Base-by-base conservation (phyloP, 192 early-diverging fungal genomes). In the Funneliformis mosseae region DNA sequence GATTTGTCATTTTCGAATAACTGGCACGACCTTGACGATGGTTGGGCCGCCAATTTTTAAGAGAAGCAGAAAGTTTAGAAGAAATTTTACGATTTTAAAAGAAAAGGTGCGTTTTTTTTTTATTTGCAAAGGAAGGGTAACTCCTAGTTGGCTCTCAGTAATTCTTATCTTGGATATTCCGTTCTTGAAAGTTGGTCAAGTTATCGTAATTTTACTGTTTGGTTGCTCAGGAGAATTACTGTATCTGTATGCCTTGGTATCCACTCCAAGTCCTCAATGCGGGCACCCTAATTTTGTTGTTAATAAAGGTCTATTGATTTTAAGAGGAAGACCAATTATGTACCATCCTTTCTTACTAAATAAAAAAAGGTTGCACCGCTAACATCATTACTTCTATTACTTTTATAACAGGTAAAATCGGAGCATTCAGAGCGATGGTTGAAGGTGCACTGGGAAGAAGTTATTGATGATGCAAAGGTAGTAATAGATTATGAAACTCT, bases 31-130 rank as follows among this genome's bases (percentile, higher is more conserved):
- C 61, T 62, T 9, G 25, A 62, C 61, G 25, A 62, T 62, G 2
- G 5, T 62, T 62, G 61, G 61, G 61, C 61, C 61, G 25, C 5
- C 61, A 62, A 18, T 62, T 62, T 9, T 62, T 62, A 9, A 9
- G 5, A 62, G 61, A 25, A 9, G 25, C 61, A 62, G 25, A 9
- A 62, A 25, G 11, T 4, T 25, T 62, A 11, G 16, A 23, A 6
- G 61, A 62, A 18, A 43, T 25, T 7, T 7, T 7, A 62, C 2
- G 61, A 5, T 11, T 62, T 62, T 3, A 5, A 62, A 25, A 62
- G 25, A 62, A 62, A 62, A 62, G 61, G 61, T 62, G 61, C 61
- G 61, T 62, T 62, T 62, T 62, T 43, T 62, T 62, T 62, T 7
- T 62, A n/a, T 62, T 62, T 25, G 61, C 25, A 25, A 62, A 62